These are phyloP conservation scores for Solanum corneliomulleri DNA, from an alignment of 257 asterid genomes.

Conservation along the genomic window DNA sequence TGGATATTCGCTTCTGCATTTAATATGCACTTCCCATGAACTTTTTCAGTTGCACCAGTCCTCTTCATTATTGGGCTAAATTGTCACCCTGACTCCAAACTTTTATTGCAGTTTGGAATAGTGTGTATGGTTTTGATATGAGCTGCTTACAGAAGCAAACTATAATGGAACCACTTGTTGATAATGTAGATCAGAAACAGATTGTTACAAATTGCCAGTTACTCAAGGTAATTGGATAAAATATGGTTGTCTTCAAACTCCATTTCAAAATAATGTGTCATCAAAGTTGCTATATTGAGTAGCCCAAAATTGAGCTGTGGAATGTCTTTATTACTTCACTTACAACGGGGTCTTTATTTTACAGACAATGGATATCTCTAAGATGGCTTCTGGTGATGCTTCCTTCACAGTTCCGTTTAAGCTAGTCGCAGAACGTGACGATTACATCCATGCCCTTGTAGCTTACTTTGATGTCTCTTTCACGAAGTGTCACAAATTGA, in stretches of 20 bases:
- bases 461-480: conserved; percentile 93
- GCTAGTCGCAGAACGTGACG: conserved; percentile 85
- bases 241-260: not conserved
- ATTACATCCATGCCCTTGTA: conserved; percentile 90
- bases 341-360: not conserved
- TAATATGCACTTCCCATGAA: not conserved
- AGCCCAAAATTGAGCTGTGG: not conserved
- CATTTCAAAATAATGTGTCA: not conserved
- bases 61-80: not conserved
- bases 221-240: conserved; percentile 51
- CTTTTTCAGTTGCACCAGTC: not conserved
- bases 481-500: conserved; percentile 70
- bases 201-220: conserved; percentile 74
- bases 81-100: not conserved
- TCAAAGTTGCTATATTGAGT: not conserved
- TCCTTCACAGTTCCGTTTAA: conserved; percentile 95
- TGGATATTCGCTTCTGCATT: not conserved
- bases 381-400: conserved; percentile 76
- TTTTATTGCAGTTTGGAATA: conserved; percentile 58
- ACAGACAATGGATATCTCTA: conserved; percentile 92
- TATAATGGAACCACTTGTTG: conserved; percentile 86
- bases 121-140: conserved; percentile 90
- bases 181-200: conserved; percentile 80
- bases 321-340: not conserved
- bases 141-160: conserved; percentile 91